Evolutionary conservation across 495 filamentous ascomycete genomes (phyloP), one percentile per base, ranked within the genome.

Genomic region (Podospora fimiseda): DNA sequence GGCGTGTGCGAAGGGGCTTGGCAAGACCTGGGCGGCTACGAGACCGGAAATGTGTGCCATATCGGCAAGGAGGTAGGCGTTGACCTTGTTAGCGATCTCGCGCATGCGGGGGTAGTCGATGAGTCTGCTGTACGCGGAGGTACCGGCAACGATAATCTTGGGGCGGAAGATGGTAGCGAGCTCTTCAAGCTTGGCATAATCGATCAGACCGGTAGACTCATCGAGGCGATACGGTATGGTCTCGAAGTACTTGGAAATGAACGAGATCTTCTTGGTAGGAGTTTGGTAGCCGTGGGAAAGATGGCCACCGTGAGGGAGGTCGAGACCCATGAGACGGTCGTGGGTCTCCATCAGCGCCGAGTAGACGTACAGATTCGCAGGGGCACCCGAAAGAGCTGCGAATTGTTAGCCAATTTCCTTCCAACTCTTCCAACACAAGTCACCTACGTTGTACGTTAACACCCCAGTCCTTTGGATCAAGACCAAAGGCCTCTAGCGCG

Each of bases 21-120:
- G 88, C 51, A 96, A 80, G 27, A 96, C 94, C 58, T 85, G 86
- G 42, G 89, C 94, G 13, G 93, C 94, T 33, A 98, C 83, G 40
- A 97, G 76, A 51, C 93, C 93, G 18, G 90, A 95, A 57, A 98
- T 94, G 60, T 98, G 93, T n/a, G 93, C 93, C 84, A 98, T 97
- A 64, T 98, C 93, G 51, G 88, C 83, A 54, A 97, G 71, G 15
- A 98, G 77, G 73, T 97, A 98, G 57, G 90, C 88, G 55, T 88
- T 89, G n/a, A 89, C 80, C 61, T 91, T 90, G 58, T 94, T 87
- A 57, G 86, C 83, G 49, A 96, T 96, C 41, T 83, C 76, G 55
- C 87, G 86, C 81, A 98, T 91, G 49, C 83, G 84, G 43, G 80
- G 75, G 66, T 96, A 98, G 70, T 98, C 92, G 62, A 97, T 90